Evolutionary conservation across 129 eudicot genomes (phyloP).

Genomic region (Flaveria linearis): DNA sequence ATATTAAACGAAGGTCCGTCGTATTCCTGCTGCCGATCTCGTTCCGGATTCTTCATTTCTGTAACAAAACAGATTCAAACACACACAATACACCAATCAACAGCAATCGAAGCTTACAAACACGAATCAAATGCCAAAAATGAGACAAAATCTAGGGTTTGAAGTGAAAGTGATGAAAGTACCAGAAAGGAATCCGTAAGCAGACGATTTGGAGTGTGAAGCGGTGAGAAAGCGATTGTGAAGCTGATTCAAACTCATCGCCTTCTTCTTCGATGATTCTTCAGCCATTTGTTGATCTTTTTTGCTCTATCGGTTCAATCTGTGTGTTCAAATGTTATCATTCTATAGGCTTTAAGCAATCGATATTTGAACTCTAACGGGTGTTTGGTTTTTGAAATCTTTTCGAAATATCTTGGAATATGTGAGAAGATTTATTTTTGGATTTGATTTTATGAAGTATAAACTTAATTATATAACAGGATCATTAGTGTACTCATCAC

Average conservation of each 20-base stretch:
- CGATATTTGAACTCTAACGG: too few relatives aligned
- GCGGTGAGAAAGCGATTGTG: slow-evolving; percentile 58
- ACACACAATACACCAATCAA: neutral
- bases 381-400: too few relatives aligned
- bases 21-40: slow-evolving; percentile 24
- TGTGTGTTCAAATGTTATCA: neutral
- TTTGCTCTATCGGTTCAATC: neutral
- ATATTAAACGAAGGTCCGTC: slow-evolving; percentile 51
- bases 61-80: neutral
- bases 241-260: slow-evolving; percentile 82
- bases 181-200: slow-evolving; percentile 36
- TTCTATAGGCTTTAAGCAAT: too few relatives aligned
- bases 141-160: neutral
- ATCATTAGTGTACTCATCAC: too few relatives aligned
- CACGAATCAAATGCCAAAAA: neutral
- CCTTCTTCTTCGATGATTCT: slow-evolving; percentile 41
- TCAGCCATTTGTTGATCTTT: slow-evolving; percentile 39
- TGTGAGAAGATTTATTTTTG: too few relatives aligned
- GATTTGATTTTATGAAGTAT: too few relatives aligned
- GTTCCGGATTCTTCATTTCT: slow-evolving; percentile 38
- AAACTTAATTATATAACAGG: too few relatives aligned
- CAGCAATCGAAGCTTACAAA: neutral
- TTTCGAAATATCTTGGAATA: too few relatives aligned
- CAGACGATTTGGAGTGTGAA: slow-evolving; percentile 41
- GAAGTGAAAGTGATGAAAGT: neutral